Evolutionary conservation across 805 yeast species (phyloP).

Genomic region (Barnettozyma californica): DNA sequence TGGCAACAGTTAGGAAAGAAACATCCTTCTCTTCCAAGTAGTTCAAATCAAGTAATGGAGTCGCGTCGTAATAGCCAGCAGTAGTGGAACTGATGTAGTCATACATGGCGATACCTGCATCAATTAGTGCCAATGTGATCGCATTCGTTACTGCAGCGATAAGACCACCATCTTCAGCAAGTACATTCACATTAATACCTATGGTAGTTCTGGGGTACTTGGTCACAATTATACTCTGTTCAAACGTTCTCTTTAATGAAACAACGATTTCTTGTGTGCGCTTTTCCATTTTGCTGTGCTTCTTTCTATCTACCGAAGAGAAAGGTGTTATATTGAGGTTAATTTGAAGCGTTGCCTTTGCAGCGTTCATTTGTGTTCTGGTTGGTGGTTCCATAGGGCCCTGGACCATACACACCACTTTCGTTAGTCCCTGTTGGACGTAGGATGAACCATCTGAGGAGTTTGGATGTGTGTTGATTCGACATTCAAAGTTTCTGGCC

Average conservation of each 20-base stretch:
- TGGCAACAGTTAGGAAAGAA: constrained; percentile 76
- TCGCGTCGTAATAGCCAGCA: constrained; percentile 74
- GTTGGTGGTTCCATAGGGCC: constrained; percentile 86
- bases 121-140: constrained; percentile 81
- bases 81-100: constrained; percentile 81
- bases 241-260: constrained; percentile 62
- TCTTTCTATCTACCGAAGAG: constrained; percentile 70
- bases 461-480: constrained; percentile 81
- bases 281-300: constrained; percentile 62
- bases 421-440: constrained; percentile 88
- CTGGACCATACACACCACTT: constrained; percentile 74
- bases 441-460: constrained; percentile 90
- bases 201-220: constrained; percentile 81
- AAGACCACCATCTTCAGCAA: constrained; percentile 88
- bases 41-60: constrained; percentile 78
- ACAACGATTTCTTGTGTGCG: constrained; percentile 63
- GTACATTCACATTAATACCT: constrained; percentile 66
- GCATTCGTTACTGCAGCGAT: constrained; percentile 79
- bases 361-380: constrained; percentile 45
- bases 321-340: constrained; percentile 74
- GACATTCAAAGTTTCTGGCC: constrained; percentile 73
- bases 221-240: constrained; percentile 66
- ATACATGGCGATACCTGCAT: constrained; percentile 92
- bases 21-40: constrained; percentile 79
- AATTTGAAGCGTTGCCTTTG: constrained; percentile 56